Conservation (phyloP, 441 rosid genomes). For the Omphalea diandra region DNA sequence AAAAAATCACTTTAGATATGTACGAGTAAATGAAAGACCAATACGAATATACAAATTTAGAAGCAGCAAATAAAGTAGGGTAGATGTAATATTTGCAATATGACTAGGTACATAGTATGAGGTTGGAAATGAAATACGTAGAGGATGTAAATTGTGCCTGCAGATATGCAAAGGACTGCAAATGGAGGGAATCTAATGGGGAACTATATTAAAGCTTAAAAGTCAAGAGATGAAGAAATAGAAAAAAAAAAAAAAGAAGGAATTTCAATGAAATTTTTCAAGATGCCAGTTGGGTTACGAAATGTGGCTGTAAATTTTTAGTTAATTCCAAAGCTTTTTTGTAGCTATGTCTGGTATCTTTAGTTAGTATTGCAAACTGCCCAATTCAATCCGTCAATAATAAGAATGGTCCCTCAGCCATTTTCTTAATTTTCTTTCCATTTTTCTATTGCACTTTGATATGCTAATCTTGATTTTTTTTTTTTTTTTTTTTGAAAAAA, state of each 20-base stretch:
- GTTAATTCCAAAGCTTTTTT: neutral
- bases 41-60: too few species aligned
- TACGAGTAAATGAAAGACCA: too few species aligned
- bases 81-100: too few species aligned
- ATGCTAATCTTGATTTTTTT: too few species aligned
- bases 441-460: neutral
- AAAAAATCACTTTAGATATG: too few species aligned
- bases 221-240: slow-evolving; percentile 31
- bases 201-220: slow-evolving; percentile 14
- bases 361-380: neutral
- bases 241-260: neutral
- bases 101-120: too few species aligned
- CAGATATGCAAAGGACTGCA: slow-evolving; percentile 13
- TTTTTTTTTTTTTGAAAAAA: too few species aligned
- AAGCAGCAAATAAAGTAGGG: too few species aligned
- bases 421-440: neutral
- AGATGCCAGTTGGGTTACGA: slow-evolving; percentile 7
- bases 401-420: neutral
- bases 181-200: slow-evolving; percentile 32
- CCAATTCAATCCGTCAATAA: neutral
- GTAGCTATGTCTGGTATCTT: neutral
- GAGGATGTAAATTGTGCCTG: too few species aligned
- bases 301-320: neutral
- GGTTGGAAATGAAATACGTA: too few species aligned
- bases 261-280: slow-evolving; percentile 18